Base-by-base conservation (phyloP, 2,329 filamentous ascomycete species). In the Colletotrichum karsti region DNA sequence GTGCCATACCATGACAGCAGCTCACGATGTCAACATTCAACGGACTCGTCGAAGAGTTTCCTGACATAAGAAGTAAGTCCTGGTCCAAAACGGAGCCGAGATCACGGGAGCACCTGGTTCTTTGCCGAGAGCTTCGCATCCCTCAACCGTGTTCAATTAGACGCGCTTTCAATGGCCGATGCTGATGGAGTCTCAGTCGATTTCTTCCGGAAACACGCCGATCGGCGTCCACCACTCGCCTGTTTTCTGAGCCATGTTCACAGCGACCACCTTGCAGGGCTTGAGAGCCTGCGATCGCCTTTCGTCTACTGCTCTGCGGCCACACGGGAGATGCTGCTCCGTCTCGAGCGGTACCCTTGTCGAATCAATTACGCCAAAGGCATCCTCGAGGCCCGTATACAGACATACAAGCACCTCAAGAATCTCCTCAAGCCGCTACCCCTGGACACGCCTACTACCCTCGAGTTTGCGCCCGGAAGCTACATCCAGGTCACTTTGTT, bases 201-300 rank as follows among this genome's bases (percentile, higher is more conserved):
- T 79, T 94, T 91, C 81, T 98, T 98, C 74, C 88, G 93, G 24
- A 81, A 80, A 15, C 83, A 85, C 51, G 80, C 83, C 4, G 82
- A 82, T 6, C 79, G 79, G 15, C 85, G 80, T 15, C 86, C 92
- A 4, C 92, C 94, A 0, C 80, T 96, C 62, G 94, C 93, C 15
- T 96, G 92, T 77, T 97, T 98, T 76, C 84, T 98, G 26, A 97
- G 93, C 78, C 95, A 98, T 86, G 90, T 97, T 2, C 95, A 98
- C 76, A 97, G 92, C 71, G 95, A 98, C 74, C 95, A 98, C 79
- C 86, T 98, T 1, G 86, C 87, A 37, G 95, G 95, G 0, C 85
- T 98, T 2, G 94, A 97, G 73, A 88, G 85, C 12, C 85, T 95
- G 60, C 88, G 90, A 50, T 89, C 92, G 28, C 92, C 93, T 0